phyloP scores from a whole-genome alignment of 768 basidiomycete genomes.

The Podaxis sp. region DNA sequence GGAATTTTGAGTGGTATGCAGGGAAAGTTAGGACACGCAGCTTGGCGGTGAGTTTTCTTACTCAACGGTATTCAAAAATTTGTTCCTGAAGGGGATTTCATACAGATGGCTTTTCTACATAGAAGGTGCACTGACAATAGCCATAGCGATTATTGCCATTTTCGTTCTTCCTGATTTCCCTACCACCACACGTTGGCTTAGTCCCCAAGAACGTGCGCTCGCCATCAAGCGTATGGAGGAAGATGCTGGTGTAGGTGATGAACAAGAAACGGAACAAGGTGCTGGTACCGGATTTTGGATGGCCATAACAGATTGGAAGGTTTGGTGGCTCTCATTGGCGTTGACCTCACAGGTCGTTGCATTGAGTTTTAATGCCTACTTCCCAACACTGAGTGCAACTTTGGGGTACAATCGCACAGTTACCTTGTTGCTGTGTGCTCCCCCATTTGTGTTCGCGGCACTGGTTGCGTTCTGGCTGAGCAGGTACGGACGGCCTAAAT shows the following conservation, averaged over 20 bases:
- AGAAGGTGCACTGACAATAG: constrained; percentile 65
- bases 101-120: constrained; percentile 76
- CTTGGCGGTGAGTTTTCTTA: constrained; percentile 63
- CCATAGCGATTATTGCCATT: constrained; percentile 53
- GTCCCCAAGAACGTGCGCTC: constrained; percentile 56
- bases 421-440: constrained; percentile 75
- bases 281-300: constrained; percentile 49
- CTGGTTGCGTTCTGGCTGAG: constrained; percentile 52
- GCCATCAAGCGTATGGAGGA: constrained; percentile 68
- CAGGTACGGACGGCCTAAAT: constrained; percentile 33
- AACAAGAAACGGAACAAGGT: constrained; percentile 41
- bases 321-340: constrained; percentile 77
- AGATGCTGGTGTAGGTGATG: constrained; percentile 56
- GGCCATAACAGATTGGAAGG: constrained; percentile 77
- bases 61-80: background rate
- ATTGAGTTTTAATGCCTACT: constrained; percentile 77
- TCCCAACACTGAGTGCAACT: constrained; percentile 74
- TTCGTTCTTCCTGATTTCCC: constrained; percentile 84
- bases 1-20: constrained; percentile 78
- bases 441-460: constrained; percentile 75
- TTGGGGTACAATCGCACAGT: constrained; percentile 66
- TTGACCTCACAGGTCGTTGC: constrained; percentile 61
- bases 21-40: constrained; percentile 68
- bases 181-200: constrained; percentile 63
- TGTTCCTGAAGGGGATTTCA: background rate